A percentile compares a stretch with the other conserved stretches of the same genome.
Conservation (phyloP, 305 asterid species). For the Fraxinus greggii region DNA sequence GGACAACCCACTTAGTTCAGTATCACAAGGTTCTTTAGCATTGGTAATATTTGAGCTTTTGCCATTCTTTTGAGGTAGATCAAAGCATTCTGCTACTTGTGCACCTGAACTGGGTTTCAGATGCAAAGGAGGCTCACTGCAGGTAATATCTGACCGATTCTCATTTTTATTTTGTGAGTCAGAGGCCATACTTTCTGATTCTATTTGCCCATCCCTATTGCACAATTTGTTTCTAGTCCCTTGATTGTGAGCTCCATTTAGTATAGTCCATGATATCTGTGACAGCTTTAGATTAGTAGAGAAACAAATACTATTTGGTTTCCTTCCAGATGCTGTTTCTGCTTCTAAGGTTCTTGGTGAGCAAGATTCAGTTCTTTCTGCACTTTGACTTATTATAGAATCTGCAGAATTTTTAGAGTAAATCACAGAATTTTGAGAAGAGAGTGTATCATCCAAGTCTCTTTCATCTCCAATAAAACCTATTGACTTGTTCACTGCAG, state of each 20-base stretch:
- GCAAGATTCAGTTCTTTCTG: conserved; percentile 52
- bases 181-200: neutral
- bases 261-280: neutral
- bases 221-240: neutral
- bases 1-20: conserved; percentile 61
- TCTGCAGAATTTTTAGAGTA: conserved; percentile 62
- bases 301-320: neutral
- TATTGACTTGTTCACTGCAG: conserved; percentile 35
- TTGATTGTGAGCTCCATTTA: conserved; percentile 12
- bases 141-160: neutral
- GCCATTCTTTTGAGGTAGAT: conserved; percentile 30
- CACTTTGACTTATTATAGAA: conserved; percentile 45
- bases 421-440: conserved; percentile 65
- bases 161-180: neutral
- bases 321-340: conserved; percentile 28
- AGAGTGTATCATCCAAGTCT: conserved; percentile 59
- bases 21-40: conserved; percentile 36
- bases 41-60: conserved; percentile 28
- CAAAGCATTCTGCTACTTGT: conserved; percentile 23
- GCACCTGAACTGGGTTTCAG: neutral
- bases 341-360: conserved; percentile 45
- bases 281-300: neutral
- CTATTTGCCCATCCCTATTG: neutral
- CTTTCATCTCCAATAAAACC: conserved; percentile 44
- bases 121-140: neutral